Conservation (phyloP, 768 basidiomycete genomes). For the Pulveroboletus sp. region DNA sequence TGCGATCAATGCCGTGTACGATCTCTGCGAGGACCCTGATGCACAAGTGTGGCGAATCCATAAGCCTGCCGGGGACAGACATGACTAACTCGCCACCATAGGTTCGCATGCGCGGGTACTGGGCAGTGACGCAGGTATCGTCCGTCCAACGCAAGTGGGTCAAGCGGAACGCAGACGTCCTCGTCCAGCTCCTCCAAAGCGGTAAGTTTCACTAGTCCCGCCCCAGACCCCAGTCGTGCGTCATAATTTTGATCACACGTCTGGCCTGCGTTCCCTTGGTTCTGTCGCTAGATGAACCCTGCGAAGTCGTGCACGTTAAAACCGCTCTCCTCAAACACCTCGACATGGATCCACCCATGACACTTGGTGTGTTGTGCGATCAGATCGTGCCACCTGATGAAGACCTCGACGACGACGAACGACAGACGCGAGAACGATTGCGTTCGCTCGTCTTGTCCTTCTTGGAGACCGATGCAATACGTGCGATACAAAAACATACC, state of each 20-base stretch:
- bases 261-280: conserved; percentile 8
- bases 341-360: conserved; percentile 56
- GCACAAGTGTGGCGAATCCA: conserved; percentile 37
- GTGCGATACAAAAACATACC: conserved; percentile 43
- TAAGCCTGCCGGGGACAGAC: conserved; percentile 6
- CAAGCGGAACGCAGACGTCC: conserved; percentile 68
- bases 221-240: not conserved
- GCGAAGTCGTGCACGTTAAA: conserved; percentile 61
- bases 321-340: conserved; percentile 58
- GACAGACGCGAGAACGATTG: conserved; percentile 51
- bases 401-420: conserved; percentile 54
- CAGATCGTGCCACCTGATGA: conserved; percentile 55
- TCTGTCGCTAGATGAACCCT: conserved; percentile 52
- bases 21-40: conserved; percentile 69
- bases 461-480: conserved; percentile 49
- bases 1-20: conserved; percentile 74
- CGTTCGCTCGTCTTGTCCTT: conserved; percentile 59
- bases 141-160: conserved; percentile 52
- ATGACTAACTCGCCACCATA: conserved; percentile 22
- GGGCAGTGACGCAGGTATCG: conserved; percentile 51
- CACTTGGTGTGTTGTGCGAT: conserved; percentile 65
- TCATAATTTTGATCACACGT: conserved; percentile 17
- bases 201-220: conserved; percentile 41
- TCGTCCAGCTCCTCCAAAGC: conserved; percentile 71
- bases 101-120: conserved; percentile 70